Conservation (phyloP, 306 rosid species). For the Vigna trinervia region DNA sequence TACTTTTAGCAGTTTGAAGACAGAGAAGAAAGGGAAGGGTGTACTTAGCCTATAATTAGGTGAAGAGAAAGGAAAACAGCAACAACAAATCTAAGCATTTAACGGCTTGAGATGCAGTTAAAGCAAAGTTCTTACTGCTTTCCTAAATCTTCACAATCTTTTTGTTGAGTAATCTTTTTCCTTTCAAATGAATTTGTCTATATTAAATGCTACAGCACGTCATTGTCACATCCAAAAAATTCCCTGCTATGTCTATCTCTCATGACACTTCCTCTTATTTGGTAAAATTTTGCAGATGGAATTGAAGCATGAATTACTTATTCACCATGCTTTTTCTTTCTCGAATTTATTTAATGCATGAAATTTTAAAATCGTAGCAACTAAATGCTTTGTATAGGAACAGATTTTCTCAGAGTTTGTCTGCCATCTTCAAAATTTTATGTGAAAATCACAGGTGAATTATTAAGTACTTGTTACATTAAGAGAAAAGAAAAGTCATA, state of each 20-base stretch:
- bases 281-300: background rate
- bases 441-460: no score
- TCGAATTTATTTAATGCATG: background rate
- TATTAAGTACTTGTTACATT: no score
- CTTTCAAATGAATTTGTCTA: constrained; percentile 8
- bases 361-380: background rate
- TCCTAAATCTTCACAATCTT: constrained; percentile 1
- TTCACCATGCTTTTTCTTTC: background rate
- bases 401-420: no score
- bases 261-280: background rate
- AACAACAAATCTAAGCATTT: constrained; percentile 8
- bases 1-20: background rate
- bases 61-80: constrained; percentile 24
- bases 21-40: constrained; percentile 8
- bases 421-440: no score
- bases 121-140: constrained; percentile 9
- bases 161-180: constrained; percentile 25
- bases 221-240: constrained; percentile 31
- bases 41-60: constrained; percentile 32
- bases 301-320: background rate
- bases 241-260: background rate
- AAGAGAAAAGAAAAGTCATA: no score
- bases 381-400: no score
- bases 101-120: constrained; percentile 37
- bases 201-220: constrained; percentile 4